Evolutionary conservation across 1,284 basidiomycete species (phyloP).

Genomic region (Sporisorium scitamineum): DNA sequence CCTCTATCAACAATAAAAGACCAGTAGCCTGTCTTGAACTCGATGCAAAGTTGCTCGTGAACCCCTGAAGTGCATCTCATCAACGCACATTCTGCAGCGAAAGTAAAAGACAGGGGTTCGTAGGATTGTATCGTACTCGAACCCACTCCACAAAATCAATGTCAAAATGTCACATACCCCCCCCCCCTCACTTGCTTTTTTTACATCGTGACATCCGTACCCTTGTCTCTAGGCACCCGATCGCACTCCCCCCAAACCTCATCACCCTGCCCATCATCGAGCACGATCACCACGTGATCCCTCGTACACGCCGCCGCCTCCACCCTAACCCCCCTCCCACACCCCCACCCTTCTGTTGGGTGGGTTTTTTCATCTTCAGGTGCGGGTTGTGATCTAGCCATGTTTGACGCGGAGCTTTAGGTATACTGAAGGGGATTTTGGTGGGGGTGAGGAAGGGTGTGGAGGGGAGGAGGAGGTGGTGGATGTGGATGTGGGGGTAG

Average conservation of each 20-base stretch:
- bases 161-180: too few species aligned
- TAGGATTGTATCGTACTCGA: too few species aligned
- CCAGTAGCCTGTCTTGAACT: too few species aligned
- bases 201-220: slow-evolving; percentile 14
- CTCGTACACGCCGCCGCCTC: slow-evolving; percentile 25
- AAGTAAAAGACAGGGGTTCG: too few species aligned
- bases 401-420: slow-evolving; percentile 15
- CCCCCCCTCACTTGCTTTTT: too few species aligned
- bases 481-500: slow-evolving; percentile 20
- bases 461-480: slow-evolving; percentile 1
- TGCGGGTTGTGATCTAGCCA: slow-evolving; percentile 23
- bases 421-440: slow-evolving; percentile 5
- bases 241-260: slow-evolving; percentile 35
- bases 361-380: slow-evolving; percentile 4
- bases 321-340: background rate
- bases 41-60: too few species aligned
- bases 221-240: slow-evolving; percentile 13
- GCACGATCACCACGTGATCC: slow-evolving; percentile 22
- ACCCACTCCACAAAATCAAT: too few species aligned
- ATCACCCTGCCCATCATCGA: slow-evolving; percentile 19
- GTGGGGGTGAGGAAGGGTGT: slow-evolving; percentile 3
- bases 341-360: background rate
- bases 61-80: too few species aligned
- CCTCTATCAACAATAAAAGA: background rate
- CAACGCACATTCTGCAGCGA: too few species aligned